Conservation (phyloP, 2,329 filamentous ascomycete species). For the Penicillium decumbens region DNA sequence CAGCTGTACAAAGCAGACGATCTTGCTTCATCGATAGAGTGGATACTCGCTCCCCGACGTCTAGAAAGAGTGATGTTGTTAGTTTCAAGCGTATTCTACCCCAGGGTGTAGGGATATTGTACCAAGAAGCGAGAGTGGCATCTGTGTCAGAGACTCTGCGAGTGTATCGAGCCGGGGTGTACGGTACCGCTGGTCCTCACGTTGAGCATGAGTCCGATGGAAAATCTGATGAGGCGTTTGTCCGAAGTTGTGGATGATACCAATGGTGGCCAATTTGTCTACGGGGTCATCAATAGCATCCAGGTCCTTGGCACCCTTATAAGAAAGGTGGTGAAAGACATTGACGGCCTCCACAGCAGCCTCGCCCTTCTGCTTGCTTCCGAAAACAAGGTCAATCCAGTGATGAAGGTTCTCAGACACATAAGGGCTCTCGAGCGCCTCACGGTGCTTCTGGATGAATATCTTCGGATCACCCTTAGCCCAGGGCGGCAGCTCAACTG, state of each 20-base stretch:
- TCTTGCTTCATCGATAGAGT: conserved; percentile 76
- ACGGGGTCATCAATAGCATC: conserved; percentile 86
- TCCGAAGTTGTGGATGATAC: conserved; percentile 97
- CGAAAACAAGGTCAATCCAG: conserved; percentile 96
- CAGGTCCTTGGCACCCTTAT: conserved; percentile 86
- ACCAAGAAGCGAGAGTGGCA: conserved; percentile 73
- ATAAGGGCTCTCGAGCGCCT: conserved; percentile 87
- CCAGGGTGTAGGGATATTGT: conserved; percentile 18
- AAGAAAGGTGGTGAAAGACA: conserved; percentile 93
- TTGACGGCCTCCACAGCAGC: conserved; percentile 87
- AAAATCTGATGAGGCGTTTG: conserved; percentile 97
- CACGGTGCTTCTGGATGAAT: conserved; percentile 92
- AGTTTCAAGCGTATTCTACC: neutral
- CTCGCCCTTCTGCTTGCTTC: conserved; percentile 87
- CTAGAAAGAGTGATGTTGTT: conserved; percentile 25
- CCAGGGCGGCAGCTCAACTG: conserved; percentile 89
- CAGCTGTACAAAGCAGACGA: conserved; percentile 73
- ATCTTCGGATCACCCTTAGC: conserved; percentile 93
- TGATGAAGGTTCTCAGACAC: conserved; percentile 84
- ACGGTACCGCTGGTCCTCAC: conserved; percentile 63
- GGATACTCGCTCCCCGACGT: conserved; percentile 72
- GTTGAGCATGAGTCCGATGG: conserved; percentile 69
- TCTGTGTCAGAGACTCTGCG: conserved; percentile 68
- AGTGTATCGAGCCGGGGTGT: conserved; percentile 70
- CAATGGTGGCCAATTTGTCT: conserved; percentile 81